Conservation (phyloP, 176 grass and related monocot species). For the Oropetium thomaeum region DNA sequence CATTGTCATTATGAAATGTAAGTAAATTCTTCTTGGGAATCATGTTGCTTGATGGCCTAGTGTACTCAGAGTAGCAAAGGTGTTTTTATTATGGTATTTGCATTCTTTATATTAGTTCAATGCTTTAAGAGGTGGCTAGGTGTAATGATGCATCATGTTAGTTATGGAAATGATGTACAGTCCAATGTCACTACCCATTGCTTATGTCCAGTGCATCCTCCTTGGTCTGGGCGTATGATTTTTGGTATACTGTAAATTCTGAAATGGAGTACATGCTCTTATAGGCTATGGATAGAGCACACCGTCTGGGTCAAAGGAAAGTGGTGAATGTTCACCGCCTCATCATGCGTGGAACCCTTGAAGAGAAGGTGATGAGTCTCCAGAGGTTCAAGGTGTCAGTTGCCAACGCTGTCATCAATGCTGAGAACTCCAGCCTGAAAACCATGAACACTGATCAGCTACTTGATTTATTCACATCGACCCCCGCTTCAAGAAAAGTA, state of each 20-base stretch:
- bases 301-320: slow-evolving; percentile 85
- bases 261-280: slow-evolving; percentile 13
- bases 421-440: slow-evolving; percentile 87
- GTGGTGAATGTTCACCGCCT: slow-evolving; percentile 97
- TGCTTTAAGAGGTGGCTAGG: not conserved
- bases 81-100: not conserved
- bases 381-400: slow-evolving; percentile 96
- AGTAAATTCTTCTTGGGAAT: not conserved
- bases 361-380: slow-evolving; percentile 99
- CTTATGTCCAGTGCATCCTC: not conserved
- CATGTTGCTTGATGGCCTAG: not conserved
- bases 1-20: not conserved
- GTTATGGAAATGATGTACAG: not conserved
- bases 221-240: not conserved
- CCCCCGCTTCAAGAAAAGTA: slow-evolving; percentile 78
- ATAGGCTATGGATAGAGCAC: slow-evolving; percentile 99
- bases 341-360: slow-evolving; percentile 92
- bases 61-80: not conserved
- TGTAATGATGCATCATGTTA: not conserved
- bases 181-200: not conserved
- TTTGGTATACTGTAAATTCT: not conserved
- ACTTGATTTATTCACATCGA: slow-evolving; percentile 91
- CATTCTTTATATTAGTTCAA: not conserved
- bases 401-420: slow-evolving; percentile 91
- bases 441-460: slow-evolving; percentile 97